A percentile compares a stretch with the other conserved stretches of the same genome.
phyloP scores from a whole-genome alignment of 2,329 filamentous ascomycete species.

The Alternaria brassicae region DNA sequence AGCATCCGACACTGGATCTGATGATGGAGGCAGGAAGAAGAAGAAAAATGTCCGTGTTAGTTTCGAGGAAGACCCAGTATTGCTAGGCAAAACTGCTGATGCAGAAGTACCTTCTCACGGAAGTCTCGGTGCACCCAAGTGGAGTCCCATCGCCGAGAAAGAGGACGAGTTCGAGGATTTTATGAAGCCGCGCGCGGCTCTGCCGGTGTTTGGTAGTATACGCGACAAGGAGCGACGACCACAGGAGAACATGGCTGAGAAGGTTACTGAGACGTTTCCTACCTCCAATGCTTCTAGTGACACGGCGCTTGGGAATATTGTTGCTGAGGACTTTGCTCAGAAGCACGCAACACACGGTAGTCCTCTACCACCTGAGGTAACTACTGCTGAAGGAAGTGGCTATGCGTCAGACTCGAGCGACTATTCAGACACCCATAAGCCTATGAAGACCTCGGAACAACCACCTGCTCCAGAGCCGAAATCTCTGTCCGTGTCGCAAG shows the following conservation, averaged over 20 bases:
- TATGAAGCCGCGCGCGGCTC: conserved; percentile 76
- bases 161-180: conserved; percentile 69
- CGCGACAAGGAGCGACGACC: conserved; percentile 65
- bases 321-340: conserved; percentile 62
- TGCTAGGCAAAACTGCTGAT: conserved; percentile 57
- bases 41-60: conserved; percentile 75
- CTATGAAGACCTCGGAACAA: conserved; percentile 17
- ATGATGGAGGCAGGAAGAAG: conserved; percentile 46
- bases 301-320: conserved; percentile 62
- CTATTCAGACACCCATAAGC: conserved; percentile 20
- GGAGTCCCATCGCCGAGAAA: conserved; percentile 52
- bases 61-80: conserved; percentile 73
- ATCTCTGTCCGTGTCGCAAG: conserved; percentile 30
- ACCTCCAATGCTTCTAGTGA: conserved; percentile 65
- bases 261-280: conserved; percentile 57
- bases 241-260: conserved; percentile 60
- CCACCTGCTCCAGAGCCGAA: conserved; percentile 36
- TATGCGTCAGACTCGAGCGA: conserved; percentile 67
- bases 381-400: conserved; percentile 70
- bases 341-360: conserved; percentile 57
- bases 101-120: conserved; percentile 26
- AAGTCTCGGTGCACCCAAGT: conserved; percentile 51
- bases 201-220: conserved; percentile 79
- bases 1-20: conserved; percentile 63
- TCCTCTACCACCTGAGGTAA: conserved; percentile 74